These are phyloP conservation scores for Mycena indigotica DNA, from an alignment of 768 basidiomycete species.

Conservation along the genomic window DNA sequence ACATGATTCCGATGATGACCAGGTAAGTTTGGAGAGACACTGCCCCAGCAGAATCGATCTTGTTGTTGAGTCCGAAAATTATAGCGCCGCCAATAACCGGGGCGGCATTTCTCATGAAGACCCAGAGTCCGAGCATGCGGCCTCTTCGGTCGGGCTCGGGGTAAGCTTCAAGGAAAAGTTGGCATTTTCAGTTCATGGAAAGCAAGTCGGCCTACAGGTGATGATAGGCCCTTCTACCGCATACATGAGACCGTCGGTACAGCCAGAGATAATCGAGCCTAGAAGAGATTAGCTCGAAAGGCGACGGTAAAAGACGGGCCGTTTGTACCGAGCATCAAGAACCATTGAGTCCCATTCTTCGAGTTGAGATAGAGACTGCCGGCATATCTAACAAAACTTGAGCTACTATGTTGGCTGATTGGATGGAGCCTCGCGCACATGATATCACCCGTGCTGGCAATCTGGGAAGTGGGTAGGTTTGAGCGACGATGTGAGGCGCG, in stretches of 20 bases:
- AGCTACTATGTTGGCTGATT: not conserved
- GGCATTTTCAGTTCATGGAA: too few species aligned
- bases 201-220: too few species aligned
- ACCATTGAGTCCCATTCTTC: constrained; percentile 38
- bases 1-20: constrained; percentile 39
- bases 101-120: constrained; percentile 36
- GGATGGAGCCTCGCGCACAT: constrained; percentile 19
- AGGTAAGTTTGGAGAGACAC: constrained; percentile 36
- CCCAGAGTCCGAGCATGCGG: constrained; percentile 38
- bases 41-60: constrained; percentile 31
- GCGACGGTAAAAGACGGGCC: not conserved
- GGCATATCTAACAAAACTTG: constrained; percentile 29
- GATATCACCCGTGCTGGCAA: constrained; percentile 35
- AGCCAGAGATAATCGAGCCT: constrained; percentile 35
- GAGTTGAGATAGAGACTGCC: constrained; percentile 37
- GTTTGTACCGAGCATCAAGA: constrained; percentile 32
- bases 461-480: constrained; percentile 16
- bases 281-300: not conserved
- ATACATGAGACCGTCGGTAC: constrained; percentile 36
- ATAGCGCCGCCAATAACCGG: constrained; percentile 39
- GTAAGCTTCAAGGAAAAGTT: constrained; percentile 31
- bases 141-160: constrained; percentile 36
- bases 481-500: not conserved
- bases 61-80: constrained; percentile 34
- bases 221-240: constrained; percentile 37